Percentiles rank a stretch among this genome's conserved stretches.
Evolutionary conservation across 2,329 filamentous ascomycete genomes (phyloP).

Genomic region (Alternaria tenuissima): DNA sequence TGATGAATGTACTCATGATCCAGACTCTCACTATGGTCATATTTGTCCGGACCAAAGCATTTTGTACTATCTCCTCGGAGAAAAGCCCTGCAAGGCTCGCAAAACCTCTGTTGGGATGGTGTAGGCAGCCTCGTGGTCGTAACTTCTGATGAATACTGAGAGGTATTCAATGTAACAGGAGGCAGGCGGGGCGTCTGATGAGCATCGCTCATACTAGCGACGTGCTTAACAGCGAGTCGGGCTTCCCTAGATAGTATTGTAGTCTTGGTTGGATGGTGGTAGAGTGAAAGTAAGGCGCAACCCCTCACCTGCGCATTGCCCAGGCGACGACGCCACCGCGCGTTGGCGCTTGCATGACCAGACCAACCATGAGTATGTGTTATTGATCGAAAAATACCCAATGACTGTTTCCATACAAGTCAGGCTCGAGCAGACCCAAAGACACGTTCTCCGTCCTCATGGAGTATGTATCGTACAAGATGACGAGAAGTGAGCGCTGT

Average conservation of each 20-base stretch:
- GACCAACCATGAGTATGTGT: too few species aligned
- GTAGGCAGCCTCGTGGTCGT: neutral
- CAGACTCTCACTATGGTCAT: too few species aligned
- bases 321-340: neutral
- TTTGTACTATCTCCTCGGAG: neutral
- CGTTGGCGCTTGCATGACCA: neutral
- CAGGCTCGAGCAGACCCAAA: too few species aligned
- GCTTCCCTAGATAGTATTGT: neutral
- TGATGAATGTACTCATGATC: neutral
- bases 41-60: neutral
- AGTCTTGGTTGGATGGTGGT: too few species aligned
- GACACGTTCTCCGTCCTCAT: too few species aligned
- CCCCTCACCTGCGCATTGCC: neutral
- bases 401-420: too few species aligned
- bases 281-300: too few species aligned
- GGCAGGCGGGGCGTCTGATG: neutral
- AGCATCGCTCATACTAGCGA: neutral
- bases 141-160: too few species aligned
- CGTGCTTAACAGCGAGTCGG: too few species aligned
- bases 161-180: neutral
- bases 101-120: neutral
- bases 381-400: too few species aligned
- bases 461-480: too few species aligned
- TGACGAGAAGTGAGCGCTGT: fast-evolving
- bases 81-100: neutral